Base-by-base conservation (phyloP, 768 basidiomycete species). In the Suillus plorans region DNA sequence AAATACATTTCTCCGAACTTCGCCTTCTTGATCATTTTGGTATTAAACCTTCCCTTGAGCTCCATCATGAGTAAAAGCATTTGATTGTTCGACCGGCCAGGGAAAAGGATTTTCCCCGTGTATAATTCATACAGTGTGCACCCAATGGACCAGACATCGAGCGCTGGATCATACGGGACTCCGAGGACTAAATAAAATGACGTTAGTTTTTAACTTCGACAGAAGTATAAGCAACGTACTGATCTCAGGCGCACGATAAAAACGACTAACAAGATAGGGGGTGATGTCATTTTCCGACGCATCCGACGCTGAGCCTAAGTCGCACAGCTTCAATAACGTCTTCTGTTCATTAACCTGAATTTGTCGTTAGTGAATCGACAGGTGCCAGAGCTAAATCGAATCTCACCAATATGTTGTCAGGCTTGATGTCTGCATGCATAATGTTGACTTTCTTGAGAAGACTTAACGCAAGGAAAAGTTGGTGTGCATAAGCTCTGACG, bases 1-100 rank as follows among this genome's bases (percentile, higher is more conserved):
- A 99, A 99, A 72, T 95, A 97, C 70, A 91, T 78, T 59, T 94
- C 90, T 1, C 92, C 94, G 77, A 99, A 98, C 73, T 91, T 90
- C 1, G 92, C 92, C 73, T 91, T 94, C 80, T 97, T 97, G 76
- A 99, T 91, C 88, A 94, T 88, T 78, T 94, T 95, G 68, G 86
- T 83, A 72, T 94, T 96, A 80, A 99, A 92, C 58, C 95, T 85
- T 42, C 97, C 96, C 76, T 94, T 96, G 64, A 97, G 82, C 76
- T 99, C 97, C 95, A 98, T 98, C 92, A 98, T 97, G 63, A 93
- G 86, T 63, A 95, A 82, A 22, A 99, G 81, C 97, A 99, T 99
- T 72, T 99, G 96, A 73, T 97, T 97, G 78, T 99, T 99, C 20
- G 93, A 93, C 45, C 94, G 88, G 14, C 97, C 97, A 0, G 97